Base-by-base conservation (phyloP, 345 rosid species). In the Murraya paniculata region DNA sequence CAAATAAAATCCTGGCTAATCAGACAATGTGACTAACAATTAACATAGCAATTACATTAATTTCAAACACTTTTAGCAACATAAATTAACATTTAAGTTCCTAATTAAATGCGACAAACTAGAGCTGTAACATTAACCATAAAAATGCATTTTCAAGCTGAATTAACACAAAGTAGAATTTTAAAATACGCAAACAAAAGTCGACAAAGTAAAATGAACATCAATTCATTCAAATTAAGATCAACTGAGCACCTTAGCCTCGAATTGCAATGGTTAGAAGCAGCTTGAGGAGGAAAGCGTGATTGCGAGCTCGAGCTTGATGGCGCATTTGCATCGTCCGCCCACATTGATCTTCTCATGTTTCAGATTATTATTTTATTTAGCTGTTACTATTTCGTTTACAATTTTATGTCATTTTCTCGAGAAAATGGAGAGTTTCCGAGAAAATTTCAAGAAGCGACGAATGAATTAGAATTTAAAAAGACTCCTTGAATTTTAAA, bases 281-380 rank as follows among this genome's bases (percentile, higher is more conserved):
- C 71, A 22, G 27, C 59, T 22, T 66, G 33, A 11, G 73, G 57
- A 50, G n/a, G 71, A 67, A 31, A 66, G 5, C 68, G 28, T n/a
- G 65, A 48, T n/a, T 28, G 74, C 53, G 71, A 75, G 58, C 74
- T 82, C 4, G 82, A 79, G 36, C 81, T 77, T 3, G 81, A 79
- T 25, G 82, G 78, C 78, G 57, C 75, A 58, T 72, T 76, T n/a
- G 69, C 76, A 60, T 72, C 75, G 48, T 76, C 81, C 8, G 60
- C 68, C 80, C 82, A 76, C 33, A 77, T 64, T 22, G 78, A 77
- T 24, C 48, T 30, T 48, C 50, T 64, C 71, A 64, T 45, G n/a
- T 62, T 74, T 33, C 41, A 30, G 39, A 62, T 45, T 62, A 13
- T 13, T 5, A 33, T 7, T 6, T 64, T 27, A 24, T 25, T 11